Percentiles rank a stretch among this genome's conserved stretches.
These are phyloP conservation scores for Starmerella roubikii DNA, from an alignment of 805 yeast species.

Conservation along the genomic window DNA sequence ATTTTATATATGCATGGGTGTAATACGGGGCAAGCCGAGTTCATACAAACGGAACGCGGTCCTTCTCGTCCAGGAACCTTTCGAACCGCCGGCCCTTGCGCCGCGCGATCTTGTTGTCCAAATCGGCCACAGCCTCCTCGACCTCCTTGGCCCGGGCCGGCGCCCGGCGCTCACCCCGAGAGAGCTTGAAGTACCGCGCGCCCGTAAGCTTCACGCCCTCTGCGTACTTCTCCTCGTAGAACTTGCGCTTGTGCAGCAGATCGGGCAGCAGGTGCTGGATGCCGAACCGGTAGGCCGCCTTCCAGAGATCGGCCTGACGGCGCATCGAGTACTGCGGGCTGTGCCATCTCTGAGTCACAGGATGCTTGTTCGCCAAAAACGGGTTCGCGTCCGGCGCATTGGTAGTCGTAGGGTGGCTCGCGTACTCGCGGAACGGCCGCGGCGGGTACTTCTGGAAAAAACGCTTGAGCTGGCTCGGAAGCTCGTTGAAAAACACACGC, in stretches of 20 bases:
- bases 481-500: slow-evolving; percentile 35
- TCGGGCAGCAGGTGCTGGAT: slow-evolving; percentile 63
- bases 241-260: slow-evolving; percentile 43
- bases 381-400: slow-evolving; percentile 69
- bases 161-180: slow-evolving; percentile 57
- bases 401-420: slow-evolving; percentile 49
- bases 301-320: slow-evolving; percentile 70
- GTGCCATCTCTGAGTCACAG: slow-evolving; percentile 64
- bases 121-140: slow-evolving; percentile 48
- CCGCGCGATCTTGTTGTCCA: slow-evolving; percentile 52
- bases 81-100: slow-evolving; percentile 41
- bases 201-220: slow-evolving; percentile 63
- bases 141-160: slow-evolving; percentile 44
- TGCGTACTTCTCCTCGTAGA: slow-evolving; percentile 65
- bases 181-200: slow-evolving; percentile 63
- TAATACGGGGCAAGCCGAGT: no score
- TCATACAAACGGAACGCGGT: slow-evolving; percentile 1
- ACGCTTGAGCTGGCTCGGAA: slow-evolving; percentile 55
- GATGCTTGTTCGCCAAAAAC: slow-evolving; percentile 71
- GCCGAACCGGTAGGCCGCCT: slow-evolving; percentile 72
- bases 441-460: slow-evolving; percentile 82
- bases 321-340: slow-evolving; percentile 67
- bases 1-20: no score
- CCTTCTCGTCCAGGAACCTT: slow-evolving; percentile 9
- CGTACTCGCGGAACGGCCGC: slow-evolving; percentile 54